A percentile compares a stretch with the other conserved stretches of the same genome.
phyloP scores from a whole-genome alignment of 116 monocot genomes.

The Zostera marina region DNA sequence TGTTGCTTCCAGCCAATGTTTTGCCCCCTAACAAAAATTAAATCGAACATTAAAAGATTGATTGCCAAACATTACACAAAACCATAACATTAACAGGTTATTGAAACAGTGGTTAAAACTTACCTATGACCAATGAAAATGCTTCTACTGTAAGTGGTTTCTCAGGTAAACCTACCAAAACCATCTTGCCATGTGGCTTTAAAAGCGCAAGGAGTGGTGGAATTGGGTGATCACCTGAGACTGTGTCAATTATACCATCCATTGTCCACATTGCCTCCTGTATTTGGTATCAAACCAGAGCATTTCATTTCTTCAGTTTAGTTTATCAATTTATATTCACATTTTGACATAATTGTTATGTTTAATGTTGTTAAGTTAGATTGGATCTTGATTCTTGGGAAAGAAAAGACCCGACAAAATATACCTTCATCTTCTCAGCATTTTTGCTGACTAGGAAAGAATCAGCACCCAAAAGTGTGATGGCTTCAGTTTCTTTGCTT shows the following conservation, averaged over 20 bases:
- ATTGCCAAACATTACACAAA: too few species aligned
- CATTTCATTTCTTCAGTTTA: too few species aligned
- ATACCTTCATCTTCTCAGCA: conserved; percentile 16
- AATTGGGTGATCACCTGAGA: conserved; percentile 15
- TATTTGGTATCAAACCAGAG: neutral
- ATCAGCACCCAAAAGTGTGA: conserved; percentile 14
- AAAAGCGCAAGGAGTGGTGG: conserved; percentile 9
- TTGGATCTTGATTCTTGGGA: neutral
- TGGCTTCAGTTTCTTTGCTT: conserved; percentile 13
- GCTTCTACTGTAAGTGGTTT: conserved; percentile 16
- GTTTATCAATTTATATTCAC: too few species aligned
- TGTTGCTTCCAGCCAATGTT: conserved; percentile 15
- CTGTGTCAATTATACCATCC: conserved; percentile 28
- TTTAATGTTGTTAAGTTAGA: too few species aligned
- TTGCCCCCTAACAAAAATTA: conserved; percentile 9
- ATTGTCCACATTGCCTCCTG: conserved; percentile 18
- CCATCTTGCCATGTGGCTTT: conserved; percentile 13
- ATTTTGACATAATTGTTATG: too few species aligned
- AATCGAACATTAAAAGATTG: neutral
- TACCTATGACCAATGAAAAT: conserved; percentile 12
- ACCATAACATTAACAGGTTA: neutral
- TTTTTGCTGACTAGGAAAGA: conserved; percentile 15
- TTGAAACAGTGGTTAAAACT: neutral
- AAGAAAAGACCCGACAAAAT: neutral
- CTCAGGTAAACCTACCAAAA: conserved; percentile 19